These are phyloP conservation scores for Yarrowia sp. DNA, from an alignment of 805 yeast species.

Conservation along the genomic window DNA sequence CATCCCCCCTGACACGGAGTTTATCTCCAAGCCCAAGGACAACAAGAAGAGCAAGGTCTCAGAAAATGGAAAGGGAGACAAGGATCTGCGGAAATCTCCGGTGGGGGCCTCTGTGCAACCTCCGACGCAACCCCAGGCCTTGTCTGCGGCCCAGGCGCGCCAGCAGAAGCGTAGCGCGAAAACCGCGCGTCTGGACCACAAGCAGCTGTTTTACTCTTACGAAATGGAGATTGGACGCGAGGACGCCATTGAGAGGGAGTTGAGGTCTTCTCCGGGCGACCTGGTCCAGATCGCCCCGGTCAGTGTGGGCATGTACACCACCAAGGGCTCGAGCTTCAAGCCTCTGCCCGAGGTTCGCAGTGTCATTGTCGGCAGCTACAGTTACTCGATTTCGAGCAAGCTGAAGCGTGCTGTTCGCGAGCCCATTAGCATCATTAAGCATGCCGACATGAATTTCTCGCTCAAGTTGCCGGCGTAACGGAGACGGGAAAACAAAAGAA, in stretches of 20 bases:
- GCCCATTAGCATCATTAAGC: constrained; percentile 34
- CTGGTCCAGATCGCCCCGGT: constrained; percentile 25
- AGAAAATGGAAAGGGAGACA: constrained; percentile 23
- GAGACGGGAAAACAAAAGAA: background rate
- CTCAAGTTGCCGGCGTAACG: constrained; percentile 28
- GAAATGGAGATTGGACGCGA: constrained; percentile 39
- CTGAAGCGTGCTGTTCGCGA: constrained; percentile 27
- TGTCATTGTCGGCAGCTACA: constrained; percentile 34
- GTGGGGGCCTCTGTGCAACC: constrained; percentile 7
- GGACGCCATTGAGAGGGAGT: constrained; percentile 24
- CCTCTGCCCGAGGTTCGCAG: constrained; percentile 33
- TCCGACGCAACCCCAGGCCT: constrained; percentile 18
- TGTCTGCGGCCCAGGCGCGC: constrained; percentile 26
- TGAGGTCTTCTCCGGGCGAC: constrained; percentile 11
- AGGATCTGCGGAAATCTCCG: constrained; percentile 28
- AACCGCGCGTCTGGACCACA: constrained; percentile 30
- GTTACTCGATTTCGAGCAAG: constrained; percentile 19
- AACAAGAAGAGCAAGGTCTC: constrained; percentile 16
- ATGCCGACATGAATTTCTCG: constrained; percentile 32
- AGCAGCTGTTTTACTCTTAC: constrained; percentile 30
- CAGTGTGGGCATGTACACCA: constrained; percentile 29
- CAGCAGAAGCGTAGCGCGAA: constrained; percentile 29
- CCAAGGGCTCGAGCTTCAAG: constrained; percentile 36
- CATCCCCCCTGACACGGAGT: constrained; percentile 37
- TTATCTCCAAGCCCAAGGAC: constrained; percentile 26